These are phyloP conservation scores for Rhizophagus clarus DNA, from an alignment of 192 early-diverging fungal species.

Conservation along the genomic window DNA sequence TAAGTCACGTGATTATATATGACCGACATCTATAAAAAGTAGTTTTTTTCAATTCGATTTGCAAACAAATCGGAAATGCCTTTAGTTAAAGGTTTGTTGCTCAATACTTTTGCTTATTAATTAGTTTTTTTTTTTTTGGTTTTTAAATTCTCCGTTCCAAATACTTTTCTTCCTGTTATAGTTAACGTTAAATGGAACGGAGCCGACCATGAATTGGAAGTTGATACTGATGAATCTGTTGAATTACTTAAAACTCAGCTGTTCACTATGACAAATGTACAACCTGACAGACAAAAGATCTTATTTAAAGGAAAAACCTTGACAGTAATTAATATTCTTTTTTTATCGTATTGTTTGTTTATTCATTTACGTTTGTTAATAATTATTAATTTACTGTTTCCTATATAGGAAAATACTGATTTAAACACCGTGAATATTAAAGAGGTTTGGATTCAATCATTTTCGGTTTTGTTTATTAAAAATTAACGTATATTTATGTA, in stretches of 20 bases:
- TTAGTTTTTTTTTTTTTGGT: background rate
- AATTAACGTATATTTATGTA: background rate
- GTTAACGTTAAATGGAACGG: conserved; percentile 91
- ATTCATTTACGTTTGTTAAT: no score
- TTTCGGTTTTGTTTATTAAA: conserved; percentile 36
- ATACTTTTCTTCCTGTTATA: conserved; percentile 29
- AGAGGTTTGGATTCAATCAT: conserved; percentile 46
- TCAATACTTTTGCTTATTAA: background rate
- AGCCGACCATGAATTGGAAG: conserved; percentile 80
- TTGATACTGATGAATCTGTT: conserved; percentile 75
- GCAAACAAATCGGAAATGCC: background rate
- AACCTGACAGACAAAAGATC: conserved; percentile 92
- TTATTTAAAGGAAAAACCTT: conserved; percentile 91
- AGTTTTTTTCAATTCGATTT: no score
- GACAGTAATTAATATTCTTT: conserved; percentile 56
- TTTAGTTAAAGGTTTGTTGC: background rate
- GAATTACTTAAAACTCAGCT: conserved; percentile 86
- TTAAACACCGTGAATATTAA: conserved; percentile 75
- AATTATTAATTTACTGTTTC: background rate
- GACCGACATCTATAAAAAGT: no score
- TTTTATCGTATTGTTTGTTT: background rate
- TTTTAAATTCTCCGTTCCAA: no score
- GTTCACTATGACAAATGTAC: conserved; percentile 87
- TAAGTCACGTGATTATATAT: no score
- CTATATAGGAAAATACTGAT: conserved; percentile 73